phyloP scores from a whole-genome alignment of 768 basidiomycete species.

The Gelatoporia subvermispora region DNA sequence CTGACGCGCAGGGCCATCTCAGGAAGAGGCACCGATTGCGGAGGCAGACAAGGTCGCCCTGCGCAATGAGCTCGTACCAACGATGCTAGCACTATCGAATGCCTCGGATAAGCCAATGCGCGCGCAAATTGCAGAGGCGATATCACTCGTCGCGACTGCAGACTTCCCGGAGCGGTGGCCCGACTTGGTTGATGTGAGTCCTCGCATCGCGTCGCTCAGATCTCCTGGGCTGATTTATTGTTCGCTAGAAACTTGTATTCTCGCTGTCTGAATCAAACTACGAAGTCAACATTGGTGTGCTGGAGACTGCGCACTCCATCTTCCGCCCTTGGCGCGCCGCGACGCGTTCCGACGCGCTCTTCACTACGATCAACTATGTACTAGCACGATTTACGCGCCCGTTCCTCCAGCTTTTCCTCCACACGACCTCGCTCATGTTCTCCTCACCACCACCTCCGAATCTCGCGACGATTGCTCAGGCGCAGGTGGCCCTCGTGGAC shows the following conservation, averaged over 20 bases:
- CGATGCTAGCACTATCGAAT: constrained; percentile 83
- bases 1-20: not conserved
- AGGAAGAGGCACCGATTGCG: constrained; percentile 71
- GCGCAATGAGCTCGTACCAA: constrained; percentile 75
- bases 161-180: constrained; percentile 92
- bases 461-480: constrained; percentile 58
- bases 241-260: constrained; percentile 73
- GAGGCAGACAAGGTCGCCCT: constrained; percentile 70
- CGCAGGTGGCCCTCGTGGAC: constrained; percentile 74
- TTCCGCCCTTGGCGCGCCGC: constrained; percentile 91
- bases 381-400: constrained; percentile 77
- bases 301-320: constrained; percentile 94
- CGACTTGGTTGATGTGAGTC: constrained; percentile 82
- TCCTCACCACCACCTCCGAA: constrained; percentile 30
- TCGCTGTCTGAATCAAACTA: constrained; percentile 81
- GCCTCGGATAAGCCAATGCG: constrained; percentile 69
- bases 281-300: constrained; percentile 81
- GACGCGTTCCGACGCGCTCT: constrained; percentile 83
- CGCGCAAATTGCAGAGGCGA: constrained; percentile 88
- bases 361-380: constrained; percentile 88
- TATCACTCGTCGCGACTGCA: constrained; percentile 83
- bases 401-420: constrained; percentile 79
- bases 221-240: not conserved
- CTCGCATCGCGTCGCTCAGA: not conserved
- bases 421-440: constrained; percentile 53